Base-by-base conservation (phyloP, 2,329 filamentous ascomycete genomes). In the Graphium sp. region DNA sequence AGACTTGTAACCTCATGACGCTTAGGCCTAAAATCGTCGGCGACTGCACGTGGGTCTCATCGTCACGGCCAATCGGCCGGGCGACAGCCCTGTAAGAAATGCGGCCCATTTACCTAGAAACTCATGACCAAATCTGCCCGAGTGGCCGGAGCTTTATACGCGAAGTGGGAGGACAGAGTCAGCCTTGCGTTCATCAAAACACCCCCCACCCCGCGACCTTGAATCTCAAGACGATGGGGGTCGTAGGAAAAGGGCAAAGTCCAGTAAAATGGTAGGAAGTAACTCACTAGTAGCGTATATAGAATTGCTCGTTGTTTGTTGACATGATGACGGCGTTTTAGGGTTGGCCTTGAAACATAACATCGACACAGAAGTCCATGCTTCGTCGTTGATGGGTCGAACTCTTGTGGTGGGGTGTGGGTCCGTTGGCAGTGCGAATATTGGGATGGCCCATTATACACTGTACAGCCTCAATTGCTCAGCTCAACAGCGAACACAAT, bases 41-140 rank as follows among this genome's bases (percentile, higher is more conserved):
- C 29, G 11, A 18, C n/a, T n/a, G n/a, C n/a, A n/a, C n/a, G n/a
- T n/a, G n/a, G n/a, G n/a, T n/a, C n/a, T n/a, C n/a, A n/a, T n/a
- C n/a, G n/a, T n/a, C n/a, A n/a, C n/a, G n/a, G n/a, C n/a, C n/a
- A n/a, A n/a, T n/a, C n/a, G n/a, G n/a, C n/a, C n/a, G n/a, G n/a
- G n/a, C n/a, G n/a, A 17, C 15, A 19, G 12, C 18, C 24, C 14
- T 29, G 7, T 12, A 6, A 9, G 18, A 23, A 17, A 22, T 18
- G 11, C 12, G 14, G 12, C 5, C 14, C 15, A 44, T 58, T 39
- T 52, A 94, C 87, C 89, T 45, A 98, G 63, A 48, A 98, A 98
- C 56, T 98, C 89, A 58, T 98, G 89, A 38, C 89, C 89, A 53
- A 95, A 94, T 39, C 87, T 80, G 46, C 89, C 89, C 54, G 84